Conservation (phyloP, 202 grass and related monocot genomes). For the Digitaria exilis region DNA sequence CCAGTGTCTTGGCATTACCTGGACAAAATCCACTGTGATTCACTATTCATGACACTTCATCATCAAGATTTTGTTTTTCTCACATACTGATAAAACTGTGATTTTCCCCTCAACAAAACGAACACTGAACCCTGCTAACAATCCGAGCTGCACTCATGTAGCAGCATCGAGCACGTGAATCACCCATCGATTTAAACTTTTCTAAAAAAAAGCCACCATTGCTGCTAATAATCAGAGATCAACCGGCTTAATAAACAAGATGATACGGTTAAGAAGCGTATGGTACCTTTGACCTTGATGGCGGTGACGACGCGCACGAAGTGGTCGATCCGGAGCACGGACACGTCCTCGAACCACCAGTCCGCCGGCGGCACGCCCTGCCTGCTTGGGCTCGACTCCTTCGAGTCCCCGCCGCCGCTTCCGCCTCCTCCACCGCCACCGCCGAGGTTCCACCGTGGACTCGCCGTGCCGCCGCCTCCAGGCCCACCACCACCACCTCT, state of each 20-base stretch:
- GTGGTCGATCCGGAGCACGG: slow-evolving; percentile 87
- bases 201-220: neutral
- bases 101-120: neutral
- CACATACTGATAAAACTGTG: neutral
- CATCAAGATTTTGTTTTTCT: neutral
- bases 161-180: neutral
- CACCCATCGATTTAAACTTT: neutral
- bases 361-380: slow-evolving; percentile 68
- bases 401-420: slow-evolving; percentile 52
- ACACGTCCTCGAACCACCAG: slow-evolving; percentile 97
- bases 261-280: neutral
- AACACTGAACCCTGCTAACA: neutral
- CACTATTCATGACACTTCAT: slow-evolving; percentile 15
- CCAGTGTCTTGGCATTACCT: neutral
- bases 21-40: neutral
- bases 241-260: neutral
- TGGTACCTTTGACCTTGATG: slow-evolving; percentile 89
- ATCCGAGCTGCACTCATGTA: slow-evolving; percentile 10
- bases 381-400: slow-evolving; percentile 72
- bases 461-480: slow-evolving; percentile 21
- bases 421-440: neutral
- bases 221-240: neutral
- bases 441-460: slow-evolving; percentile 65
- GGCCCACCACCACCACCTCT: neutral
- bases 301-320: slow-evolving; percentile 89